Base-by-base conservation (phyloP, 441 rosid species). In the Syzygium malaccense region DNA sequence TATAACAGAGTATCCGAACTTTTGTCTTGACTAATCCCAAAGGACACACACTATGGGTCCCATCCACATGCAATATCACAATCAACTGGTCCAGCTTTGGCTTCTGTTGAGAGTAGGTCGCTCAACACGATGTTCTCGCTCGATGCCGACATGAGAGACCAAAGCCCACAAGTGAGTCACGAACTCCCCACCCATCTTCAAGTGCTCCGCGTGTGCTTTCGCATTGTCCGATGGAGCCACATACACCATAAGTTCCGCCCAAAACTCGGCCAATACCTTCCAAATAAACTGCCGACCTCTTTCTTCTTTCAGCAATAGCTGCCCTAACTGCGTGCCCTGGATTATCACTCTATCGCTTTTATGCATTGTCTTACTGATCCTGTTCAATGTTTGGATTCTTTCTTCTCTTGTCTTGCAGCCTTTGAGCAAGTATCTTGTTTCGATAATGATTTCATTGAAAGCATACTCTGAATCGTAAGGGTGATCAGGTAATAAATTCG, bases 291-390 rank as follows among this genome's bases (percentile, higher is more conserved):
- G 9, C 0, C 41, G 75, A 30, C 19, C 75, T 30, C 33, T 18
- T 66, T 5, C 41, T 17, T 8, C 12, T 14, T 66, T 5, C 41
- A 66, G 78, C 78, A 66, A 19, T 2, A 8, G 13, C 13, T 66
- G 41, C 25, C 78, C 78, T 66, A 66, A 17, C 23, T 6, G 45
- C 2, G 0, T 23, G 0, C 78, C 78, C 13, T 66, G 41, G 7
- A 4, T 66, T 33, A 32, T 32, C 3, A 66, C 41, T 66, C 4
- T 66, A 0, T 14, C 0, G 10, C n/a, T n/a, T n/a, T 5, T 9
- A 17, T 17, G 1, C 6, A 0, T 66, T 66, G 0, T 66, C 0
- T 9, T 32, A 66, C 71, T 0, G 0, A 0, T 64, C 37, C 0
- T 30, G 12, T 32, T 32, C 78, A 66, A 66, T 66, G 0, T 66